Conservation (phyloP, 148 eudicot genomes). For the Rhododendron ovatum region DNA sequence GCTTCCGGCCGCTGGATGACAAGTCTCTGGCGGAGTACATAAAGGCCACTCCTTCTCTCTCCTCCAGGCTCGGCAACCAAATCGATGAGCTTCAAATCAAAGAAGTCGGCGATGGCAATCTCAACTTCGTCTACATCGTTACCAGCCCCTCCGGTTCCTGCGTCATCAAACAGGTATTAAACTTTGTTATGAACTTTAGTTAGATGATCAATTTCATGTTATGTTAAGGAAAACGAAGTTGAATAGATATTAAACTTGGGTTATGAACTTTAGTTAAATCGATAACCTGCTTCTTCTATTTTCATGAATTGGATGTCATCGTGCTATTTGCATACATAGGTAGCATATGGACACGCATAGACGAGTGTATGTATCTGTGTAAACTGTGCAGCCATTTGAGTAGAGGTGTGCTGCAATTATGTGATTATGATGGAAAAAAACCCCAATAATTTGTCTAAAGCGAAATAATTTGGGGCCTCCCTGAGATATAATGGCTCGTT, state of each 20-base stretch:
- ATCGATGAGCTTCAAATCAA: slow-evolving; percentile 48
- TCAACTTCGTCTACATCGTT: slow-evolving; percentile 85
- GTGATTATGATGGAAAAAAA: neutral
- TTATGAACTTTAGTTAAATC: neutral
- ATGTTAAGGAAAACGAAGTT: neutral
- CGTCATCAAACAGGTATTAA: slow-evolving; percentile 67
- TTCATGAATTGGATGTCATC: neutral
- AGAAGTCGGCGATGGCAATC: slow-evolving; percentile 97
- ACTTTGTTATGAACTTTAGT: neutral
- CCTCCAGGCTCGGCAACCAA: slow-evolving; percentile 45
- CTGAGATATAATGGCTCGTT: neutral
- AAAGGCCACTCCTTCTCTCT: slow-evolving; percentile 60
- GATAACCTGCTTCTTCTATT: neutral
- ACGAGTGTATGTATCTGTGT: neutral
- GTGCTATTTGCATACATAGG: neutral
- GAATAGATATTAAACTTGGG: too few relatives aligned
- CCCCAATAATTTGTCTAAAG: neutral
- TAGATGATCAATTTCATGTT: neutral
- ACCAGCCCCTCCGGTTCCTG: slow-evolving; percentile 43
- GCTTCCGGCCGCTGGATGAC: slow-evolving; percentile 64
- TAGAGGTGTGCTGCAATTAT: neutral
- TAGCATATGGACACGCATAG: neutral
- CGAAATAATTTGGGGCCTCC: neutral
- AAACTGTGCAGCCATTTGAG: neutral
- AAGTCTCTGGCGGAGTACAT: slow-evolving; percentile 67